A percentile compares a stretch with the other conserved stretches of the same genome.
Conservation (phyloP, 2,329 filamentous ascomycete species). For the Fonsecaea erecta region DNA sequence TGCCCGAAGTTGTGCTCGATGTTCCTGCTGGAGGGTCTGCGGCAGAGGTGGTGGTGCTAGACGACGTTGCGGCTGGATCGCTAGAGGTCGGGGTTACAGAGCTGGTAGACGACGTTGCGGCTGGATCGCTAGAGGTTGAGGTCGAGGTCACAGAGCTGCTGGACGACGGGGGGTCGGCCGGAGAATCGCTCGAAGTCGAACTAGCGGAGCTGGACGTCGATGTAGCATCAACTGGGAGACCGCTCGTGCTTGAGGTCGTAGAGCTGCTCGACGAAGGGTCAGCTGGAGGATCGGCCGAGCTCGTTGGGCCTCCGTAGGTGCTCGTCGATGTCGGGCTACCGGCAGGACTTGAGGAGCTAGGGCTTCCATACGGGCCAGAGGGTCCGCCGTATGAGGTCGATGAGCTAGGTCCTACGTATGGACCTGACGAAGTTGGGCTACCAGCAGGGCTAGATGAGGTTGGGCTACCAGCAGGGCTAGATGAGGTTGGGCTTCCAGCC, state of each 20-base stretch:
- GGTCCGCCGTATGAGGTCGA: neutral
- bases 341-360: neutral
- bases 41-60: neutral
- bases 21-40: neutral
- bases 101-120: neutral
- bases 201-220: no score
- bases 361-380: neutral
- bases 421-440: neutral
- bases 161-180: no score
- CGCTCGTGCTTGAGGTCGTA: neutral
- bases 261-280: neutral
- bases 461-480: neutral
- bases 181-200: no score
- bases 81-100: neutral
- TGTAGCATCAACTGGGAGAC: neutral
- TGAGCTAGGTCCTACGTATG: neutral
- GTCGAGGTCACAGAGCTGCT: no score
- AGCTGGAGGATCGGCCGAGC: neutral
- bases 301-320: neutral
- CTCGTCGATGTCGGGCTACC: neutral
- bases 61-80: neutral
- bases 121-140: no score
- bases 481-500: neutral
- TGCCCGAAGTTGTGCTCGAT: neutral
- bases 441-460: neutral